These are phyloP conservation scores for Allium fistulosum DNA, from an alignment of 106 monocot genomes.

Conservation along the genomic window DNA sequence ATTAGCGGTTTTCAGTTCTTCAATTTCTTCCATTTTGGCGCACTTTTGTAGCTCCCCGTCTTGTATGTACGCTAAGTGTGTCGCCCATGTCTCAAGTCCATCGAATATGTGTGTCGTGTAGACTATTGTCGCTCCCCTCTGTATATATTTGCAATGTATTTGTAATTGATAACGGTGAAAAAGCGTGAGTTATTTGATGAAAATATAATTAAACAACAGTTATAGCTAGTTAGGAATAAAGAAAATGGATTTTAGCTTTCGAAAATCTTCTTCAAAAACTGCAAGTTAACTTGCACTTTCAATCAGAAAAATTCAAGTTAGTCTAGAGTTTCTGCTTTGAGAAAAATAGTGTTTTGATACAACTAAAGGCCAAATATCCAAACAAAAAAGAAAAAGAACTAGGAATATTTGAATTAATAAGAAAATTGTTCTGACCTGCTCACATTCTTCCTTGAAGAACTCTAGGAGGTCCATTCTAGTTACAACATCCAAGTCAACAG, in stretches of 20 bases:
- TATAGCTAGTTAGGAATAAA: too few relatives aligned
- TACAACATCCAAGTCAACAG: slow-evolving; percentile 95
- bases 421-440: slow-evolving; percentile 37
- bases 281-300: too few relatives aligned
- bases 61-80: slow-evolving; percentile 83
- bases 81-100: slow-evolving; percentile 90
- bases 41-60: slow-evolving; percentile 71
- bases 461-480: slow-evolving; percentile 96
- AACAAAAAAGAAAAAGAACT: background rate
- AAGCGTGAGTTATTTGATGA: background rate
- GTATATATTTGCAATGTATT: background rate
- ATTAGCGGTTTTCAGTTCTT: slow-evolving; percentile 48
- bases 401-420: background rate
- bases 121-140: slow-evolving; percentile 95
- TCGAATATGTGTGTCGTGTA: slow-evolving; percentile 99
- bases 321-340: background rate
- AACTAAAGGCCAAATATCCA: background rate
- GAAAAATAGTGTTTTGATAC: background rate
- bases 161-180: too few relatives aligned
- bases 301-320: too few relatives aligned
- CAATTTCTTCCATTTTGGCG: slow-evolving; percentile 40
- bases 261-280: too few relatives aligned
- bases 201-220: too few relatives aligned
- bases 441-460: slow-evolving; percentile 94
- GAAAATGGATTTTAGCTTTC: too few relatives aligned